phyloP scores from a whole-genome alignment of 2,329 filamentous ascomycete genomes.

The Aureobasidium sp. region DNA sequence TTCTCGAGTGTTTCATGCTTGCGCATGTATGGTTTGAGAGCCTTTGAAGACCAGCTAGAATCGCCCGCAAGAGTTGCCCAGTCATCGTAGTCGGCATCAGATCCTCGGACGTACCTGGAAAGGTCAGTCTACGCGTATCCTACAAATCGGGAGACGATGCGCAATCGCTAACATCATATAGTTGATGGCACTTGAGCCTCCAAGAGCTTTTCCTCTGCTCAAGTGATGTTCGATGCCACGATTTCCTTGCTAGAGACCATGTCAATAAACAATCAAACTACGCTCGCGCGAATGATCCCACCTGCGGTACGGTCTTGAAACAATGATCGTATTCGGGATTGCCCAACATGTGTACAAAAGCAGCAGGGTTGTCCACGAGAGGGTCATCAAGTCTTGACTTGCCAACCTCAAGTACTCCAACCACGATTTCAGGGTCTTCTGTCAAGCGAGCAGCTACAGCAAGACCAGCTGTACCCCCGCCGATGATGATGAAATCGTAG shows the following conservation, averaged over 20 bases:
- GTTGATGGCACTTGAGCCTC: slow-evolving; percentile 34
- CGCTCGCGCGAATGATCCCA: neutral
- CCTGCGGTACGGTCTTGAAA: slow-evolving; percentile 17
- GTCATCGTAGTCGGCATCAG: slow-evolving; percentile 39
- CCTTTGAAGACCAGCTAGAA: slow-evolving; percentile 39
- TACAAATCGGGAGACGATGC: neutral
- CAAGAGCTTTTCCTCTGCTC: slow-evolving; percentile 29
- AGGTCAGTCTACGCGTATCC: neutral
- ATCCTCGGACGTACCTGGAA: slow-evolving; percentile 37
- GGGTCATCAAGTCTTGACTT: slow-evolving; percentile 19
- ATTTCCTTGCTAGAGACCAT: neutral
- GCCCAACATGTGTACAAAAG: slow-evolving; percentile 17
- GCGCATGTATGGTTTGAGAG: slow-evolving; percentile 39
- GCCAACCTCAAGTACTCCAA: slow-evolving; percentile 19
- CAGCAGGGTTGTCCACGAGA: slow-evolving; percentile 22
- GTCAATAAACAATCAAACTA: neutral
- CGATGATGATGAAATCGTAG: slow-evolving; percentile 19
- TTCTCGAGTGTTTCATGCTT: slow-evolving; percentile 33
- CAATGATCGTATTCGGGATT: slow-evolving; percentile 22
- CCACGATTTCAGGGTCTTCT: slow-evolving; percentile 17
- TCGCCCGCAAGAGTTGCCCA: slow-evolving; percentile 40
- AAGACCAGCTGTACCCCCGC: slow-evolving; percentile 20
- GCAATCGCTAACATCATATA: slow-evolving; percentile 16
- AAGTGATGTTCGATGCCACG: slow-evolving; percentile 21
- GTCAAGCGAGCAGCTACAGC: slow-evolving; percentile 18